These are phyloP conservation scores for Cercospora zeina DNA, from an alignment of 2,329 filamentous ascomycete species.

Conservation along the genomic window DNA sequence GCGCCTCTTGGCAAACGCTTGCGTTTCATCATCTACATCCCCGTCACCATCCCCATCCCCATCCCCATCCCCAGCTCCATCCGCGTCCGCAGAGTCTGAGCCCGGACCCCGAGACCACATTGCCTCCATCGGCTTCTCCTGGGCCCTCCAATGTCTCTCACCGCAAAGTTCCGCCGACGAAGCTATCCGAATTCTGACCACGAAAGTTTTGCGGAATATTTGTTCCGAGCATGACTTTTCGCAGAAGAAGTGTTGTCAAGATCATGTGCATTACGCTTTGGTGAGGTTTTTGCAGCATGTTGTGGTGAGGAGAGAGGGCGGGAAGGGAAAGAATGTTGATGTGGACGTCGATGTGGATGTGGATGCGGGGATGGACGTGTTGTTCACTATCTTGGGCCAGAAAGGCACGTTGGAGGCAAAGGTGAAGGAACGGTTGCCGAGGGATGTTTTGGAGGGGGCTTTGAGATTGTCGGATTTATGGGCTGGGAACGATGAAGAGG, in stretches of 20 bases:
- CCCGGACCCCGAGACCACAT: constrained; percentile 21
- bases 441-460: constrained; percentile 19
- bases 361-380: constrained; percentile 27
- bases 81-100: background rate
- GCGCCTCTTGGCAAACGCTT: constrained; percentile 40
- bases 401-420: constrained; percentile 23
- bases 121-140: constrained; percentile 34
- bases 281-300: constrained; percentile 20
- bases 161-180: constrained; percentile 5
- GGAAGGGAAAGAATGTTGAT: background rate
- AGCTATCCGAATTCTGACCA: constrained; percentile 29
- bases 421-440: constrained; percentile 16
- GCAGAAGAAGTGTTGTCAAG: constrained; percentile 31
- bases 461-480: constrained; percentile 23
- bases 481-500: constrained; percentile 11
- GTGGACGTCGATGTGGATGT: background rate
- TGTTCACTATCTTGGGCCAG: constrained; percentile 35
- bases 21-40: constrained; percentile 35
- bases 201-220: constrained; percentile 49
- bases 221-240: constrained; percentile 41
- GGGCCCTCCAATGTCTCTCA: constrained; percentile 24
- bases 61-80: too few species aligned
- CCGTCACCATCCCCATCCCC: too few species aligned
- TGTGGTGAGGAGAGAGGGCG: background rate
- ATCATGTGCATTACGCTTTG: constrained; percentile 26